Conservation (phyloP, 805 yeast genomes). For the Sugiyamaella lignohabitans region DNA sequence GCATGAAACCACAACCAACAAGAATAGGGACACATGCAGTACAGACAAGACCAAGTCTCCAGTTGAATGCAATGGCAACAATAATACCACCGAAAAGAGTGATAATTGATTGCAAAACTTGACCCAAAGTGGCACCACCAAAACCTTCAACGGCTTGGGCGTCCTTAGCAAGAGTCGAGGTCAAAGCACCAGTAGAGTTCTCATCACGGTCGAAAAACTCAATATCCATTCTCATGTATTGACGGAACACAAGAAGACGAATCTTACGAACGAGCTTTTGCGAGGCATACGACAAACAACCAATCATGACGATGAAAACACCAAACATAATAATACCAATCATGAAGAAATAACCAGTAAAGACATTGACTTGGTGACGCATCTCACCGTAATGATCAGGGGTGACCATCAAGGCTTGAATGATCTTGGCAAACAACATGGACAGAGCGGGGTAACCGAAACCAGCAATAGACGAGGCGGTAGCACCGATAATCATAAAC, state of each 20-base stretch:
- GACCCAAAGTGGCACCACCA: conserved; percentile 38
- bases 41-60: conserved; percentile 38
- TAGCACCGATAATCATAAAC: conserved; percentile 23
- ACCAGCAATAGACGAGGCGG: conserved; percentile 30
- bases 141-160: conserved; percentile 36
- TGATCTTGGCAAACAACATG: conserved; percentile 33
- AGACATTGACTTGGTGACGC: conserved; percentile 32
- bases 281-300: conserved; percentile 25
- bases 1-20: conserved; percentile 36
- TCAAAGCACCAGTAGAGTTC: conserved; percentile 35
- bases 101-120: conserved; percentile 32
- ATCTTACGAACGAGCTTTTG: conserved; percentile 32
- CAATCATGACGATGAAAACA: conserved; percentile 22
- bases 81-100: conserved; percentile 36
- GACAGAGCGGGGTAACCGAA: conserved; percentile 35
- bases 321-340: conserved; percentile 29
- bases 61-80: conserved; percentile 34
- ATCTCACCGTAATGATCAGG: conserved; percentile 28
- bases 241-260: conserved; percentile 29
- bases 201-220: conserved; percentile 33
- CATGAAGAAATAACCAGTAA: conserved; percentile 33
- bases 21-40: conserved; percentile 35
- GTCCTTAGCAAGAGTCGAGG: conserved; percentile 35
- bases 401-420: conserved; percentile 31
- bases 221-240: conserved; percentile 34